phyloP scores from a whole-genome alignment of 371 early-diverging fungal genomes.

The Rhizopus arrhizus region DNA sequence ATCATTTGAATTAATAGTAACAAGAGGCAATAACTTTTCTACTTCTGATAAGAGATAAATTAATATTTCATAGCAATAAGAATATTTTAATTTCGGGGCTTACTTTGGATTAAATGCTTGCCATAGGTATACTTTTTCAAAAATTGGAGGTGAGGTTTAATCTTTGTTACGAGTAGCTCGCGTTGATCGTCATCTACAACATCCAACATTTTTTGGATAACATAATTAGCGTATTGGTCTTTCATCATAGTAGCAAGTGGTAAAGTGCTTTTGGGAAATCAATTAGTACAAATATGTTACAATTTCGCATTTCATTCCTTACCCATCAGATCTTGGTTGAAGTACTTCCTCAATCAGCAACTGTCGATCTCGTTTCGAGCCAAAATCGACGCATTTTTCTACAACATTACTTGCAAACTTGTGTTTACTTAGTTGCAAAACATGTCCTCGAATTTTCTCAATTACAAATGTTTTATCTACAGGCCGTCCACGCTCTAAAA shows the following conservation, averaged over 20 bases:
- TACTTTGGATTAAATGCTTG: conserved; percentile 88
- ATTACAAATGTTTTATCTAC: conserved; percentile 86
- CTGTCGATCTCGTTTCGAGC: conserved; percentile 71
- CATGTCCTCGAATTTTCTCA: conserved; percentile 87
- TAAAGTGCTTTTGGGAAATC: conserved; percentile 48
- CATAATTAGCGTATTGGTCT: conserved; percentile 99
- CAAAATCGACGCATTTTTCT: conserved; percentile 91
- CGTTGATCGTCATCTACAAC: conserved; percentile 89
- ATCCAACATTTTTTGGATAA: conserved; percentile 99
- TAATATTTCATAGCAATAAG: neutral
- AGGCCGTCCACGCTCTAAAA: conserved; percentile 92
- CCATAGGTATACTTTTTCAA: conserved; percentile 96
- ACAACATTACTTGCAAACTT: conserved; percentile 99
- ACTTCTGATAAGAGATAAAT: conserved; percentile 19
- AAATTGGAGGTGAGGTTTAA: conserved; percentile 87
- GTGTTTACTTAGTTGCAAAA: conserved; percentile 90
- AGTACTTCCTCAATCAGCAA: conserved; percentile 89
- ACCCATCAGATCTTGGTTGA: conserved; percentile 74
- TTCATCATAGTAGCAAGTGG: conserved; percentile 95
- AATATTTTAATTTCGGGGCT: conserved; percentile 6
- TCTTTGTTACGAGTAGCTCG: conserved; percentile 79
- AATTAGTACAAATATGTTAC: neutral
- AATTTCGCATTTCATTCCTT: conserved; percentile 12
- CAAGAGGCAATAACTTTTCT: conserved; percentile 32
- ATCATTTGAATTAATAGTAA: conserved; percentile 1